Percentiles rank a stretch among this genome's conserved stretches.
Evolutionary conservation across 352 stramenopile genomes (phyloP).

Genomic region (Pythium sp.): DNA sequence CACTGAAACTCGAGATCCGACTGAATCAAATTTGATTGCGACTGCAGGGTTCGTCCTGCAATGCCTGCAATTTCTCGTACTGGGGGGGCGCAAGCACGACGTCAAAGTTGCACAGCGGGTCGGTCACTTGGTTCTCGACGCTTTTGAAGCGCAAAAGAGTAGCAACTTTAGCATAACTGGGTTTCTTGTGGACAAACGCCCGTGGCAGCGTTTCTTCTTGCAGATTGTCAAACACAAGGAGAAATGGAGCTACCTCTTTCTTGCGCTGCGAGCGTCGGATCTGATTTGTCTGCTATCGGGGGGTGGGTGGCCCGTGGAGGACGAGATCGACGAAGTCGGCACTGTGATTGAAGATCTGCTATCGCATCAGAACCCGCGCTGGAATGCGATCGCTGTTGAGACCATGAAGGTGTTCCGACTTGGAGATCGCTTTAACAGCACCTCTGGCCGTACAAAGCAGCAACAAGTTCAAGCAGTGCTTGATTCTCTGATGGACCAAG

Average conservation of each 20-base stretch:
- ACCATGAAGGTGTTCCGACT: constrained; percentile 37
- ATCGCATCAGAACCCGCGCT: constrained; percentile 23
- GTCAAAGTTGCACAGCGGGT: constrained; percentile 46
- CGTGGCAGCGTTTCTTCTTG: constrained; percentile 23
- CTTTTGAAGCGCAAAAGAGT: constrained; percentile 27
- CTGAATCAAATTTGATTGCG: background rate
- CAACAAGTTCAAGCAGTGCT: constrained; percentile 23
- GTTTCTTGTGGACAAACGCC: background rate
- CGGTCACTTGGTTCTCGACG: constrained; percentile 60
- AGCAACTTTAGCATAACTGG: background rate
- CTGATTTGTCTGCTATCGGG: constrained; percentile 17
- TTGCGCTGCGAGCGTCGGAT: constrained; percentile 38
- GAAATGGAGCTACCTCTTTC: constrained; percentile 45
- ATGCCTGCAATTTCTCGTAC: constrained; percentile 21
- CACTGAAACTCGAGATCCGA: background rate
- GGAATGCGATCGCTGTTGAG: constrained; percentile 55
- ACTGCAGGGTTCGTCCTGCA: constrained; percentile 18
- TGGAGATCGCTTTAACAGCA: background rate
- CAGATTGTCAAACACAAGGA: constrained; percentile 21
- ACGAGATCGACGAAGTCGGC: constrained; percentile 10
- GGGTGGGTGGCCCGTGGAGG: background rate
- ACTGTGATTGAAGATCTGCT: constrained; percentile 30
- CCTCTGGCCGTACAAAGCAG: background rate
- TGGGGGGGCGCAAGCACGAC: constrained; percentile 16
- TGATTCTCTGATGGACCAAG: constrained; percentile 27